Evolutionary conservation across 345 rosid species (phyloP).

Genomic region (Microcos paniculata): DNA sequence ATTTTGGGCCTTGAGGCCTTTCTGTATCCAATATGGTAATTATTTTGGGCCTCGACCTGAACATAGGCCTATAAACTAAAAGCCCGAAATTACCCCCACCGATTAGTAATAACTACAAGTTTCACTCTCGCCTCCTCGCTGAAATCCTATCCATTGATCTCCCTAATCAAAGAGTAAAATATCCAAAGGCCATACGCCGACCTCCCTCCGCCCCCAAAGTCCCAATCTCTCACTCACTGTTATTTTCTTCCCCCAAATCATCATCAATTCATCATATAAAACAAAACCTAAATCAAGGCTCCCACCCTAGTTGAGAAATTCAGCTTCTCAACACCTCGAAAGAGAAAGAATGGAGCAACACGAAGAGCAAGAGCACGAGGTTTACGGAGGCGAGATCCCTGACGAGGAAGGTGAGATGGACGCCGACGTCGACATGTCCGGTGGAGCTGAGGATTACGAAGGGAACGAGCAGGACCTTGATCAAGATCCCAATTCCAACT

Average conservation of each 20-base stretch:
- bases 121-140: no score
- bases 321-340: conserved; percentile 14
- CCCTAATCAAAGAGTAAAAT: background rate
- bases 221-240: background rate
- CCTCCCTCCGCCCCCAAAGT: background rate
- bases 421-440: conserved; percentile 50
- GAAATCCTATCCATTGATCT: no score
- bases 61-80: no score
- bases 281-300: background rate
- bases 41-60: no score
- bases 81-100: no score
- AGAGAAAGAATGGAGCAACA: conserved; percentile 43
- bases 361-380: conserved; percentile 84
- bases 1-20: no score
- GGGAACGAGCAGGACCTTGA: conserved; percentile 50
- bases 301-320: conserved; percentile 8
- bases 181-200: background rate
- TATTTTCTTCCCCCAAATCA: background rate
- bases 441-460: conserved; percentile 52
- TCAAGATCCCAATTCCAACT: conserved; percentile 50
- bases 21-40: no score
- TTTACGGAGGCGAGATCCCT: conserved; percentile 84
- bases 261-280: background rate
- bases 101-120: no score
- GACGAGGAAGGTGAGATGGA: conserved; percentile 75